These are phyloP conservation scores for Malassezia furfur DNA, from an alignment of 1,284 basidiomycete genomes.

Conservation along the genomic window DNA sequence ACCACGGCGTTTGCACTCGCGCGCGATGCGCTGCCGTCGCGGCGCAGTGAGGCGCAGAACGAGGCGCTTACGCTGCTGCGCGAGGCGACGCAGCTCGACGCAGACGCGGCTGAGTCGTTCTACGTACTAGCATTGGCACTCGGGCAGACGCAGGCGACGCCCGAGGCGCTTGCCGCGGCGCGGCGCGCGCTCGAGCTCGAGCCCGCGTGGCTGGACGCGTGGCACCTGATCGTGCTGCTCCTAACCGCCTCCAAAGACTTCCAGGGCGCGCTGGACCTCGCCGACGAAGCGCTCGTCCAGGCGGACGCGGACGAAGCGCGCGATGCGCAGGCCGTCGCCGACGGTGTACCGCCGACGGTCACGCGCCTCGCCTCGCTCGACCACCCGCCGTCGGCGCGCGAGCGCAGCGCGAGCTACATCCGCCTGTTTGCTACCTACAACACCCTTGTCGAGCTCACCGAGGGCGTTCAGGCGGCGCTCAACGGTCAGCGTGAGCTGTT, in stretches of 20 bases:
- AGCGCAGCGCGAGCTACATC: slow-evolving; percentile 67
- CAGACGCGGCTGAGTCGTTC: slow-evolving; percentile 57
- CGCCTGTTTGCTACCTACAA: slow-evolving; percentile 80
- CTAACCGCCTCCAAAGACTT: slow-evolving; percentile 72
- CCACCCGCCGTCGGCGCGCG: slow-evolving; percentile 56
- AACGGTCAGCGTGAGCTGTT: slow-evolving; percentile 76
- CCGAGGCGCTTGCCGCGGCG: slow-evolving; percentile 61
- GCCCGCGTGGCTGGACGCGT: slow-evolving; percentile 64
- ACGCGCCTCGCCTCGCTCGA: slow-evolving; percentile 52
- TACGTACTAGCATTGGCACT: slow-evolving; percentile 53
- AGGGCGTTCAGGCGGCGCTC: slow-evolving; percentile 76
- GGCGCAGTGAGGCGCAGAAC: slow-evolving; percentile 57
- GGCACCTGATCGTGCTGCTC: slow-evolving; percentile 82
- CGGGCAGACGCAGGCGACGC: slow-evolving; percentile 62
- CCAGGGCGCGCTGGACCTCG: slow-evolving; percentile 64
- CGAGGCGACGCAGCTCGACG: slow-evolving; percentile 55
- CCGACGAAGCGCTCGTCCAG: slow-evolving; percentile 57
- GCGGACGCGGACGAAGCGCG: slow-evolving; percentile 36
- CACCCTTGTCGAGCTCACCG: slow-evolving; percentile 68
- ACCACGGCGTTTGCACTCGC: slow-evolving; percentile 53
- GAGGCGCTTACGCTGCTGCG: slow-evolving; percentile 57
- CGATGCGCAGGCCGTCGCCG: slow-evolving; percentile 25
- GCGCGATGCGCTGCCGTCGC: slow-evolving; percentile 53
- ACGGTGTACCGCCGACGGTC: slow-evolving; percentile 34
- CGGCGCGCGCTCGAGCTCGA: slow-evolving; percentile 65